Evolutionary conservation across 2,329 filamentous ascomycete species (phyloP).

Genomic region (Botrytis cinerea): DNA sequence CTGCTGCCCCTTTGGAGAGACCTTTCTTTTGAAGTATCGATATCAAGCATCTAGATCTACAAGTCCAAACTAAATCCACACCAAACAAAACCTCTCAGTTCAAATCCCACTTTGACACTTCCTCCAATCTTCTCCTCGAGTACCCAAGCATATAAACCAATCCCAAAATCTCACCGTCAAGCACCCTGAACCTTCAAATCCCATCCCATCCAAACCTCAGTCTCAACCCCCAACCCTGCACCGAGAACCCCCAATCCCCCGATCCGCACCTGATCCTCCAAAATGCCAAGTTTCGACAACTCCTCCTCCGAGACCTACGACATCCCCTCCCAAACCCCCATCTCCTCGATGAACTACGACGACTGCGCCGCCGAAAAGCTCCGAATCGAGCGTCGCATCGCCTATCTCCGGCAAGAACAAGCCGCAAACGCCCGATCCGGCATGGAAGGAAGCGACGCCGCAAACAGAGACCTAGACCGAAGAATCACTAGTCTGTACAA

Average conservation of each 20-base stretch:
- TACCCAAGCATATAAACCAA: not conserved
- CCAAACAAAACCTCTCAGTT: not conserved
- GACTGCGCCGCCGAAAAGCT: too few species aligned
- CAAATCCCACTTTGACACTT: not conserved
- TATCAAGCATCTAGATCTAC: not conserved
- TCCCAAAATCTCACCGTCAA: not conserved
- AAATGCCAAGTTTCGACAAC: not conserved
- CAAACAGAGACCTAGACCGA: too few species aligned
- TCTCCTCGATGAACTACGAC: not conserved
- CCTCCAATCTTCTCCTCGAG: not conserved
- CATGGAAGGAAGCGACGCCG: too few species aligned
- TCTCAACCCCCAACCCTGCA: not conserved
- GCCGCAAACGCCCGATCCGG: too few species aligned
- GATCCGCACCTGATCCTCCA: not conserved
- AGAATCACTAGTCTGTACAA: fast-evolving
- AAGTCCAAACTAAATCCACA: not conserved
- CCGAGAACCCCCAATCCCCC: not conserved
- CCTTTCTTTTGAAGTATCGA: not conserved
- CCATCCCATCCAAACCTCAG: not conserved
- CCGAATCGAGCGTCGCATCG: too few species aligned
- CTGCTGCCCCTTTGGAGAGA: not conserved
- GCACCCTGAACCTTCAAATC: not conserved
- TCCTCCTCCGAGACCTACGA: too few species aligned
- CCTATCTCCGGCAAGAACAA: too few species aligned
- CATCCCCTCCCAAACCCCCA: not conserved